Conservation (phyloP, 441 rosid genomes). For the Erodium trifolium region DNA sequence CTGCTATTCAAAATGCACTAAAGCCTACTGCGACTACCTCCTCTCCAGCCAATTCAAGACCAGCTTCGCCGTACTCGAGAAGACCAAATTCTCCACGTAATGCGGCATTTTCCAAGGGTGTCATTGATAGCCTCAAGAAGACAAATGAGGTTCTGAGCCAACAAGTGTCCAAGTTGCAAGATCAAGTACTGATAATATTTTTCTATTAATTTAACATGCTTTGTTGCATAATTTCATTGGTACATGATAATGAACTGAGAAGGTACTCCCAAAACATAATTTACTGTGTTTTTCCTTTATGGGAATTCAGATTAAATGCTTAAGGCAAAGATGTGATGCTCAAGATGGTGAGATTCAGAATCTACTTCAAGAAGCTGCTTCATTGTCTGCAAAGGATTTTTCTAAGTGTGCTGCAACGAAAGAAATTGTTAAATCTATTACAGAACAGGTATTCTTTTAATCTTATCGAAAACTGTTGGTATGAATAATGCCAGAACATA, state of each 20-base stretch:
- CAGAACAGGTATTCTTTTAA: slow-evolving; percentile 61
- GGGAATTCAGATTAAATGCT: slow-evolving; percentile 41
- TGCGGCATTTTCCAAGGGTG: slow-evolving; percentile 56
- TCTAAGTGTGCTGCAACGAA: slow-evolving; percentile 89
- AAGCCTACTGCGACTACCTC: slow-evolving; percentile 50
- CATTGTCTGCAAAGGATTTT: slow-evolving; percentile 73
- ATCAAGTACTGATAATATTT: slow-evolving; percentile 42
- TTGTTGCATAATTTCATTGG: slow-evolving; percentile 14
- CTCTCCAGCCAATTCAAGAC: slow-evolving; percentile 84
- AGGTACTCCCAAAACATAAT: slow-evolving; percentile 6
- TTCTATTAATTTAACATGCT: neutral
- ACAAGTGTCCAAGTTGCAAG: slow-evolving; percentile 72
- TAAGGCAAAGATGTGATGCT: slow-evolving; percentile 64
- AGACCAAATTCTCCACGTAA: slow-evolving; percentile 89
- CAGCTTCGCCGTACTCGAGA: slow-evolving; percentile 86
- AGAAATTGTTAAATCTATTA: slow-evolving; percentile 89
- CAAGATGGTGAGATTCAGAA: slow-evolving; percentile 80
- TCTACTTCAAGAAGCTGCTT: slow-evolving; percentile 73
- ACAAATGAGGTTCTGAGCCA: slow-evolving; percentile 63
- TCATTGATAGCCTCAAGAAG: slow-evolving; percentile 61
- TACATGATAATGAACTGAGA: slow-evolving; percentile 8
- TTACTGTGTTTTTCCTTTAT: slow-evolving; percentile 7
- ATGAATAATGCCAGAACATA: neutral
- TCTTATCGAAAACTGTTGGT: neutral
- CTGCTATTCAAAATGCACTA: slow-evolving; percentile 52